Percentiles rank a stretch among this genome's conserved stretches.
These are phyloP conservation scores for Immersiella caudata DNA, from an alignment of 495 filamentous ascomycete species.

Conservation along the genomic window DNA sequence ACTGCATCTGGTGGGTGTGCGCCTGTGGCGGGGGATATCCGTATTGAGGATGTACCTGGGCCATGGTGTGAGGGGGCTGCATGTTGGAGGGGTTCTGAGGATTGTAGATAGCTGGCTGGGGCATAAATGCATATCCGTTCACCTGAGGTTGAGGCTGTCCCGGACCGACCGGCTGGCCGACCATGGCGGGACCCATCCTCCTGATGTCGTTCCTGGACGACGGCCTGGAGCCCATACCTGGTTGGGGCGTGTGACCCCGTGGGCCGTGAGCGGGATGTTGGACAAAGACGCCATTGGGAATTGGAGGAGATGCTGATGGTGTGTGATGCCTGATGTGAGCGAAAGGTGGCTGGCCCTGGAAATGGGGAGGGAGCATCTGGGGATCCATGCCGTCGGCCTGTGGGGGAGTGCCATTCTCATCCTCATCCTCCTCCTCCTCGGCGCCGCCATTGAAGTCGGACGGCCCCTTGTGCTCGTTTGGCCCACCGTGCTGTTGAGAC, in stretches of 20 bases:
- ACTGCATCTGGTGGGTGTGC: slow-evolving; percentile 53
- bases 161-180: slow-evolving; percentile 60
- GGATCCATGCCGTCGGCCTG: slow-evolving; percentile 57
- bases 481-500: slow-evolving; percentile 72
- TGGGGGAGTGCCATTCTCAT: slow-evolving; percentile 74
- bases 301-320: slow-evolving; percentile 87
- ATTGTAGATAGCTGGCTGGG: slow-evolving; percentile 83
- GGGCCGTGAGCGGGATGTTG: slow-evolving; percentile 46
- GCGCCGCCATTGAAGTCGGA: slow-evolving; percentile 86
- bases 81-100: slow-evolving; percentile 62
- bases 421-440: slow-evolving; percentile 85
- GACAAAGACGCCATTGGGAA: slow-evolving; percentile 75
- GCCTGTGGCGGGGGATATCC: slow-evolving; percentile 41
- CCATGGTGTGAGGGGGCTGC: slow-evolving; percentile 49
- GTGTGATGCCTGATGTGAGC: slow-evolving; percentile 77
- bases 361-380: slow-evolving; percentile 71
- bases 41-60: slow-evolving; percentile 57
- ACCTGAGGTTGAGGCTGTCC: slow-evolving; percentile 63
- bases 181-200: slow-evolving; percentile 71
- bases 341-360: slow-evolving; percentile 73
- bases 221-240: slow-evolving; percentile 74
- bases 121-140: slow-evolving; percentile 83
- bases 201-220: slow-evolving; percentile 78
- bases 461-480: slow-evolving; percentile 96
- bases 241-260: slow-evolving; percentile 79